These are phyloP conservation scores for Rhizoclosmatium sp. DNA, from an alignment of 192 early-diverging fungal genomes.

Conservation along the genomic window DNA sequence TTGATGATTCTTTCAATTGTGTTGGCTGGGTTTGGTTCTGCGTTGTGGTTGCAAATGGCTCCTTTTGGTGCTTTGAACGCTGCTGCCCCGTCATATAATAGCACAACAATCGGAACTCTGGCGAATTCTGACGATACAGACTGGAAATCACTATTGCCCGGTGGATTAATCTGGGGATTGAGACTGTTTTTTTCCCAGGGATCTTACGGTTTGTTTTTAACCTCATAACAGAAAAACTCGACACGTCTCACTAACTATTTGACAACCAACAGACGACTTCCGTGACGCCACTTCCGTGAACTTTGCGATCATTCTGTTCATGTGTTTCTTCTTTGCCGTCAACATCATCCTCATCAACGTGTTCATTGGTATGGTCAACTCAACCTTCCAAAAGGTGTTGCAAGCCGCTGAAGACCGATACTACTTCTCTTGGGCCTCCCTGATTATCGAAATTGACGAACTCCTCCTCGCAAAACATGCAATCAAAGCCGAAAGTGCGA, in stretches of 20 bases:
- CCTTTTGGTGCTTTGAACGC: conserved; percentile 1
- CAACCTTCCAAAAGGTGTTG: conserved; percentile 24
- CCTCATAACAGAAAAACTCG: background rate
- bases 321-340: conserved; percentile 21
- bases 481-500: background rate
- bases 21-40: conserved; percentile 23
- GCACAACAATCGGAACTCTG: background rate
- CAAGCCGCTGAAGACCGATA: conserved; percentile 17
- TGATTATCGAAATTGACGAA: conserved; percentile 40
- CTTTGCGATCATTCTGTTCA: conserved; percentile 30
- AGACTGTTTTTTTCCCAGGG: conserved; percentile 29
- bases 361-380: conserved; percentile 37
- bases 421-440: conserved; percentile 14
- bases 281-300: background rate
- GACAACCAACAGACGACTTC: conserved; percentile 15
- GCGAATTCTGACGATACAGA: conserved; percentile 14
- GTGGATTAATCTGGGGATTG: conserved; percentile 25
- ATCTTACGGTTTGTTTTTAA: conserved; percentile 23
- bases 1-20: conserved; percentile 12
- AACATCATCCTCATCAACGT: conserved; percentile 39
- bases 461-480: conserved; percentile 4
- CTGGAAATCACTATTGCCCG: conserved; percentile 17
- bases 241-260: background rate
- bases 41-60: conserved; percentile 36
- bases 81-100: background rate